Evolutionary conservation across 805 yeast species (phyloP), one percentile per base, ranked within the genome.

Genomic region (Candida vaughaniae): DNA sequence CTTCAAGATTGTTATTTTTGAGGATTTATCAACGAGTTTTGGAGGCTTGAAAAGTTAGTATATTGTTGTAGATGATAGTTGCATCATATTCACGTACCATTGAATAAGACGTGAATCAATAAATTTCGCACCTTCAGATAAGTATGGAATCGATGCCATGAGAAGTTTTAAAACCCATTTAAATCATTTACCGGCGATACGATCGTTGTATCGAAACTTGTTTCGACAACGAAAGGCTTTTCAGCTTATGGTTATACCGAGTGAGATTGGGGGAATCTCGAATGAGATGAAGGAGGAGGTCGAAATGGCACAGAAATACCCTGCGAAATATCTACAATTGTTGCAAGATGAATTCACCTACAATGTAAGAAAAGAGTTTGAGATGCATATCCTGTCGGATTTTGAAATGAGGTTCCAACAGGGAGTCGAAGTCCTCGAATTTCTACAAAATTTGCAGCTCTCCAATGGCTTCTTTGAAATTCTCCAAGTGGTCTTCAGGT

Each of bases 1-100:
- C 45, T 66, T 68, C 33, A 68, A 39, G 3, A 66, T 56, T 2
- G 64, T 59, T 12, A 33, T 23, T 25, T 34, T 32, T 14, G 17
- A 8, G 5, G 6, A 4, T 6, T 28, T 10, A 16, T 18, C 18
- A 10, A 10, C 19, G 15, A 25, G 11, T 23, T 39, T 39, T 3
- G 43, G 43, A 3, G 42, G 36, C 42, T 39, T n/a, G n/a, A n/a
- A 25, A 19, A 3, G 41, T 33, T 33, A 33, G 35, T 29, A 29
- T 16, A 19, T 6, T 22, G 15, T 14, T 17, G 22, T 19, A 5
- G 23, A 9, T 19, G 11, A 14, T n/a, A 10, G 5, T 6, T 6
- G 8, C 5, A 11, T 8, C 7, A 7, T n/a, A 10, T 14, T 15
- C 19, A 38, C 41, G 11, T 38, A 38, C 41, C 41, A 38, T 38